Percentiles rank a stretch among this genome's conserved stretches.
These are phyloP conservation scores for Boletus subparvulus DNA, from an alignment of 768 basidiomycete species.

Conservation along the genomic window DNA sequence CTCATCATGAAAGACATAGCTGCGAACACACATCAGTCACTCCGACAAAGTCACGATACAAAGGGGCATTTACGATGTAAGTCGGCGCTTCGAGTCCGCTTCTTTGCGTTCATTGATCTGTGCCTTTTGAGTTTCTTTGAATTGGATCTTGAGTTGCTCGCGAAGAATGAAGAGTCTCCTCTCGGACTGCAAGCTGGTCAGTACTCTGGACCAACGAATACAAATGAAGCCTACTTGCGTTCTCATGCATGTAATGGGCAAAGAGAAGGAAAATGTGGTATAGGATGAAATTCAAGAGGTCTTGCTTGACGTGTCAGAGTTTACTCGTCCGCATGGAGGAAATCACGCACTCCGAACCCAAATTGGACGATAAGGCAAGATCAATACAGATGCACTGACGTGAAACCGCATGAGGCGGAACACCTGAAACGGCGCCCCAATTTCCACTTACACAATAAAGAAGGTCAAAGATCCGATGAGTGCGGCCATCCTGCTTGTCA, in stretches of 20 bases:
- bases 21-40: slow-evolving; percentile 25
- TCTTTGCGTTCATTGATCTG: slow-evolving; percentile 74
- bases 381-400: slow-evolving; percentile 34
- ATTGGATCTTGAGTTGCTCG: slow-evolving; percentile 75
- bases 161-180: slow-evolving; percentile 67
- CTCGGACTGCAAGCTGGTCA: slow-evolving; percentile 38
- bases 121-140: slow-evolving; percentile 65
- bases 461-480: slow-evolving; percentile 56
- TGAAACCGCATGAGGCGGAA: slow-evolving; percentile 20
- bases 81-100: slow-evolving; percentile 77
- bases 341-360: slow-evolving; percentile 40
- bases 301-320: slow-evolving; percentile 32
- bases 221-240: slow-evolving; percentile 34
- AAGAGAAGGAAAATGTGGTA: slow-evolving; percentile 83
- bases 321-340: not conserved
- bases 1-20: slow-evolving; percentile 81
- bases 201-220: not conserved
- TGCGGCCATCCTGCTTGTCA: slow-evolving; percentile 65
- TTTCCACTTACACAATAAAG: slow-evolving; percentile 47
- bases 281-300: slow-evolving; percentile 68
- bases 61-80: slow-evolving; percentile 65
- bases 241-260: slow-evolving; percentile 66
- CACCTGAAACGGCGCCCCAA: not conserved
- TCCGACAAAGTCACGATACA: slow-evolving; percentile 4
- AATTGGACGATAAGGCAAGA: slow-evolving; percentile 38